These are phyloP conservation scores for Suhomyces prunicola DNA, from an alignment of 805 yeast genomes.

Conservation along the genomic window DNA sequence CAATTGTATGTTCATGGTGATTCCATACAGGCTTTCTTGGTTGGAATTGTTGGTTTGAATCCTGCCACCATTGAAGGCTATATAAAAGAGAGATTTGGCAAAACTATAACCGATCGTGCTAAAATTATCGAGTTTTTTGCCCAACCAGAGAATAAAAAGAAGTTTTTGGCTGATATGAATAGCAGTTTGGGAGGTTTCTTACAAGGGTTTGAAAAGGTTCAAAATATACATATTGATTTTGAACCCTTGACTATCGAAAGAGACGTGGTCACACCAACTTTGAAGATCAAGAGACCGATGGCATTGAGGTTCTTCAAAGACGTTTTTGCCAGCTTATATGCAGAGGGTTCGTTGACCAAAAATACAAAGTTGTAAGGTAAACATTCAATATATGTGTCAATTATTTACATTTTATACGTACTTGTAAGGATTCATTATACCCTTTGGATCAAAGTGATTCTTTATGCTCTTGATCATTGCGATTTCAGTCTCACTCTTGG, in stretches of 20 bases:
- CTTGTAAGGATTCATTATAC: constrained; percentile 92
- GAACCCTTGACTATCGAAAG: constrained; percentile 49
- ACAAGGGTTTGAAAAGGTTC: constrained; percentile 34
- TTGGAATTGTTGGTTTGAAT: constrained; percentile 63
- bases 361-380: constrained; percentile 2
- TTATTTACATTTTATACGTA: constrained; percentile 47
- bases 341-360: constrained; percentile 29
- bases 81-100: constrained; percentile 8
- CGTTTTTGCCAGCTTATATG: constrained; percentile 29
- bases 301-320: constrained; percentile 27
- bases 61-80: constrained; percentile 23
- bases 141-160: constrained; percentile 14
- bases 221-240: constrained; percentile 24
- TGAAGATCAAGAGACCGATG: constrained; percentile 46
- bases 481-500: constrained; percentile 72
- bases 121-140: constrained; percentile 13
- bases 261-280: constrained; percentile 66
- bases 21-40: constrained; percentile 51
- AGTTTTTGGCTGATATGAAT: constrained; percentile 24
- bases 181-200: constrained; percentile 15
- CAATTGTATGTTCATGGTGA: constrained; percentile 68
- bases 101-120: constrained; percentile 8
- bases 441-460: constrained; percentile 83
- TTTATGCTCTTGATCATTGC: constrained; percentile 75
- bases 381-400: not conserved